Conservation (phyloP, 257 asterid species). For the Primulina huaijiensis region DNA sequence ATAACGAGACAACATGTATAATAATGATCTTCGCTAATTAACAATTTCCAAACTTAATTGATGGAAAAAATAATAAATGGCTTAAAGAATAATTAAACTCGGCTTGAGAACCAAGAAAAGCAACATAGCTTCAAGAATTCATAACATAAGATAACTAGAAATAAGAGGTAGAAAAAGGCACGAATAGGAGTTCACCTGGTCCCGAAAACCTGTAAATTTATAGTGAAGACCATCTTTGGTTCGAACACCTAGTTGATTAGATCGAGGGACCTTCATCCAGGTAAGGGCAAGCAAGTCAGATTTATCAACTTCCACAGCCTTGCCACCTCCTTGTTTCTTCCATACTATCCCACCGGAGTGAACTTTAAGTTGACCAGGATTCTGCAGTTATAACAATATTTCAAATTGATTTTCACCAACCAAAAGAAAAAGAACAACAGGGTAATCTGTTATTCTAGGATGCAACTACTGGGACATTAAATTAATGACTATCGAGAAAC, state of each 20-base stretch:
- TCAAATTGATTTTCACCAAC: constrained; percentile 16
- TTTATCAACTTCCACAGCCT: constrained; percentile 87
- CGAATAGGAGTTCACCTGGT: constrained; percentile 49
- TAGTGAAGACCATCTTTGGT: constrained; percentile 83
- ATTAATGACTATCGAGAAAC: no score
- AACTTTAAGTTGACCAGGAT: constrained; percentile 83
- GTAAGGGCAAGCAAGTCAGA: constrained; percentile 64
- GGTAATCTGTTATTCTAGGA: not conserved
- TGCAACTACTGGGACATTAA: no score
- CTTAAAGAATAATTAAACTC: constrained; percentile 3
- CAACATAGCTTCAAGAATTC: not conserved
- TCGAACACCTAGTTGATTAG: constrained; percentile 86
- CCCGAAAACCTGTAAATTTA: constrained; percentile 90
- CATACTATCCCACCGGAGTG: constrained; percentile 79
- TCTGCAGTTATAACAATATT: constrained; percentile 41
- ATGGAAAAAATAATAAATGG: constrained; percentile 5
- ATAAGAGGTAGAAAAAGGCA: not conserved
- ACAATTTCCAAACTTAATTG: not conserved
- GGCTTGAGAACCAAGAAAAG: constrained; percentile 8
- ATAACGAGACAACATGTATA: not conserved
- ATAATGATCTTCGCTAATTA: not conserved
- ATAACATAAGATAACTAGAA: not conserved
- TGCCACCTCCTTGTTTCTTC: constrained; percentile 98
- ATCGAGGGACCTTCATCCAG: constrained; percentile 95
- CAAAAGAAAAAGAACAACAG: not conserved